Conservation (phyloP, 192 early-diverging fungal species). For the Umbelopsis sp. region DNA sequence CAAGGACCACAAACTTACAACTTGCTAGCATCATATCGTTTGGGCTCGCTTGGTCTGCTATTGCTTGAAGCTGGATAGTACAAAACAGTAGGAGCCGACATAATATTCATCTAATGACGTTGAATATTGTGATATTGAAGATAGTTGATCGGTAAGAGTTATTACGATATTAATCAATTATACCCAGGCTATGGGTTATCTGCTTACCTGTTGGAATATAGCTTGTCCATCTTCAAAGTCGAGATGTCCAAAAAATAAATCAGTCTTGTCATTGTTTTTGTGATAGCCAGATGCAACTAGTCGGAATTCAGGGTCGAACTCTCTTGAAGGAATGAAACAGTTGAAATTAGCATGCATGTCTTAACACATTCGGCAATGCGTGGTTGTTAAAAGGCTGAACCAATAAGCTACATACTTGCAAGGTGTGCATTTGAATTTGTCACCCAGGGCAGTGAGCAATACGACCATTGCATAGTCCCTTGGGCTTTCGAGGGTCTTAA, state of each 20-base stretch:
- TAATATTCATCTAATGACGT: slow-evolving; percentile 1
- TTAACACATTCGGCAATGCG: too few species aligned
- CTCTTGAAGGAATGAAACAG: slow-evolving; percentile 41
- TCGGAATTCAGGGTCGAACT: slow-evolving; percentile 68
- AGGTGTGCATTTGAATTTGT: slow-evolving; percentile 66
- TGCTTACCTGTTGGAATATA: slow-evolving; percentile 62
- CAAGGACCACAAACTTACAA: slow-evolving; percentile 29
- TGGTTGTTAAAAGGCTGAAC: too few species aligned
- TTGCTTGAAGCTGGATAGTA: slow-evolving; percentile 70
- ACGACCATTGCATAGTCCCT: slow-evolving; percentile 71
- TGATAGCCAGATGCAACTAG: slow-evolving; percentile 60
- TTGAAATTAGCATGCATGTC: background rate
- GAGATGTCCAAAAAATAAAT: slow-evolving; percentile 63
- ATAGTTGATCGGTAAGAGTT: too few species aligned
- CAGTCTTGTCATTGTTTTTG: slow-evolving; percentile 33
- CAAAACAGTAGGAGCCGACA: slow-evolving; percentile 63
- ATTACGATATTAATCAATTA: background rate
- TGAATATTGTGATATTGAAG: too few species aligned
- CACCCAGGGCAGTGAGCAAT: slow-evolving; percentile 65
- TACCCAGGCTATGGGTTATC: background rate
- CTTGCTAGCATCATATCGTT: slow-evolving; percentile 62
- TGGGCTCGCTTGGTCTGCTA: slow-evolving; percentile 39
- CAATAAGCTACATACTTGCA: slow-evolving; percentile 59
- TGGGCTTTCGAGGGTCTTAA: slow-evolving; percentile 56
- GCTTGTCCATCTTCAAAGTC: slow-evolving; percentile 67